Percentiles rank a stretch among this genome's conserved stretches.
Evolutionary conservation across 1,139 yeast genomes (phyloP).

Genomic region (Torulaspora pretoriensis): DNA sequence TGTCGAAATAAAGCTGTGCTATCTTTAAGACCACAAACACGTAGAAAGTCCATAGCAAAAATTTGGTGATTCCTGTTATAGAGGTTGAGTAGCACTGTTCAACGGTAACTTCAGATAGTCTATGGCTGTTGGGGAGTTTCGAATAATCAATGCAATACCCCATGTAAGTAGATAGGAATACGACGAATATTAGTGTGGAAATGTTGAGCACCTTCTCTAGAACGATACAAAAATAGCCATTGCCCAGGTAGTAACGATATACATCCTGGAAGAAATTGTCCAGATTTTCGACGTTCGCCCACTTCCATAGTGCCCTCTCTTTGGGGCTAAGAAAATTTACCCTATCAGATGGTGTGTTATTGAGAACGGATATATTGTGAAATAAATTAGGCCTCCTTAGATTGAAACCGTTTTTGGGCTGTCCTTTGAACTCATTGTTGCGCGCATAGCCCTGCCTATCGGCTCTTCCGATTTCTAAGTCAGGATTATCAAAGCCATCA

Average conservation of each 20-base stretch:
- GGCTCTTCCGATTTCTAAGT: conserved; percentile 6
- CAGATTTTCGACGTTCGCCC: conserved; percentile 93
- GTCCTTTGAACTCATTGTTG: conserved; percentile 1
- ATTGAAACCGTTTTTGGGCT: conserved; percentile 6
- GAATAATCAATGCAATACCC: conserved; percentile 80
- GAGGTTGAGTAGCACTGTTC: conserved; percentile 57
- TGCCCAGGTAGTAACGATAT: conserved; percentile 78
- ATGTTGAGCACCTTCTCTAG: conserved; percentile 63
- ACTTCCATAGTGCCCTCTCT: conserved; percentile 85
- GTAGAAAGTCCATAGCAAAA: conserved; percentile 59
- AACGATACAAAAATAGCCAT: conserved; percentile 75
- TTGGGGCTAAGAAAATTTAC: conserved; percentile 45
- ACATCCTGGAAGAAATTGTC: conserved; percentile 81
- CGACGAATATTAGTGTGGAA: conserved; percentile 69
- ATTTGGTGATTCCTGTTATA: conserved; percentile 45
- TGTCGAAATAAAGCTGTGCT: conserved; percentile 54
- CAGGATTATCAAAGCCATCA: not conserved
- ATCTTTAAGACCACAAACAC: conserved; percentile 53
- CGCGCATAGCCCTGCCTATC: conserved; percentile 7
- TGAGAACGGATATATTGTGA: conserved; percentile 28
- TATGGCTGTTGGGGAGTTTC: conserved; percentile 38
- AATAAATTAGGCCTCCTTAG: conserved; percentile 28
- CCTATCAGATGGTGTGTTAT: conserved; percentile 31
- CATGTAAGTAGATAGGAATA: conserved; percentile 71
- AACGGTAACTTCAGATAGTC: conserved; percentile 48